Percentiles rank a stretch among this genome's conserved stretches.
phyloP scores from a whole-genome alignment of 2,329 filamentous ascomycete genomes.

The Hypoxylon sp. region DNA sequence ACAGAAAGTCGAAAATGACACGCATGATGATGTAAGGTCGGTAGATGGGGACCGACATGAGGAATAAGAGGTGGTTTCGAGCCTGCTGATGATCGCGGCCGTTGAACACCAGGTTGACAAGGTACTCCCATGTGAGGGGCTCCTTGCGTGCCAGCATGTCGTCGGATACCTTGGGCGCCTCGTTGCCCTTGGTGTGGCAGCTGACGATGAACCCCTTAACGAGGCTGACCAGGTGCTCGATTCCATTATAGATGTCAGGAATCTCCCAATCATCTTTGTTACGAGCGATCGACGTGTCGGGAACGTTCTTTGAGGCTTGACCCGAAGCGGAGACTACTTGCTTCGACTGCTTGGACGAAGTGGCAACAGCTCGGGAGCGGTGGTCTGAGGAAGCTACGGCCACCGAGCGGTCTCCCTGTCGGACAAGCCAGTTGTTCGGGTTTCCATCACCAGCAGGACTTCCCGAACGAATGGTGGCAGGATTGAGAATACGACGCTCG shows the following conservation, averaged over 20 bases:
- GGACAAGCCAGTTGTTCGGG: no score
- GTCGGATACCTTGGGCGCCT: conserved; percentile 31
- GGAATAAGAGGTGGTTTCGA: conserved; percentile 38
- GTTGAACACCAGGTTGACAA: conserved; percentile 38
- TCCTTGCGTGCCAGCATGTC: conserved; percentile 31
- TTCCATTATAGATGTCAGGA: conserved; percentile 38
- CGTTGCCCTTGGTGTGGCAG: conserved; percentile 29
- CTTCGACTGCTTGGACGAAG: not conserved
- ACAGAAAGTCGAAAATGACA: conserved; percentile 43
- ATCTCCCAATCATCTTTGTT: conserved; percentile 40
- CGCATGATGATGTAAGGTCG: conserved; percentile 45
- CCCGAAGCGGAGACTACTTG: no score
- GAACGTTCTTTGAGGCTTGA: not conserved
- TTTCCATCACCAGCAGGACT: not conserved
- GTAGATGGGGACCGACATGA: conserved; percentile 33
- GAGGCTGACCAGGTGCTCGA: conserved; percentile 41
- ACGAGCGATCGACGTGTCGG: conserved; percentile 22
- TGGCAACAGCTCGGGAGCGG: not conserved
- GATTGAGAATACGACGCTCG: not conserved
- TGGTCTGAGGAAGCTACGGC: no score
- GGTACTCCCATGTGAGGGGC: conserved; percentile 41
- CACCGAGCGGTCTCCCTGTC: no score
- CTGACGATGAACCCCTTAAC: conserved; percentile 43
- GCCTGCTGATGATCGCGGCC: conserved; percentile 35
- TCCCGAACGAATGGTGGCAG: not conserved